Evolutionary conservation across 345 rosid species (phyloP).

Genomic region (Citrus inodora): DNA sequence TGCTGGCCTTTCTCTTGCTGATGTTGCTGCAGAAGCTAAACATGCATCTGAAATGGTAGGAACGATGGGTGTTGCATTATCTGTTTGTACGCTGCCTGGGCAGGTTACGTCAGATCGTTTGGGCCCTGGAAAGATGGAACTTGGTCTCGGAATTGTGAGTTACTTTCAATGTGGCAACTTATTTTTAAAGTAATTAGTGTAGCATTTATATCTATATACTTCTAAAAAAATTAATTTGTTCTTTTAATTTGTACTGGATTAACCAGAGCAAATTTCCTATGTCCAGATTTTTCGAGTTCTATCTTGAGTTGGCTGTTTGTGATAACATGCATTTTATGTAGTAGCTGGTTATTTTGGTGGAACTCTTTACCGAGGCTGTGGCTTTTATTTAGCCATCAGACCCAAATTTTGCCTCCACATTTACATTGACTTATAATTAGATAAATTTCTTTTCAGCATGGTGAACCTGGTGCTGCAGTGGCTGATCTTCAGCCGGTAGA

Average conservation of each 20-base stretch:
- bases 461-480: constrained; percentile 93
- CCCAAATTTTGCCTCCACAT: background rate
- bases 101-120: constrained; percentile 83
- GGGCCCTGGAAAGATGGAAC: constrained; percentile 91
- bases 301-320: background rate
- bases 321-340: background rate
- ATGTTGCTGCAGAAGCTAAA: constrained; percentile 78
- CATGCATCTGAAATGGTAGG: constrained; percentile 82
- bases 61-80: constrained; percentile 92
- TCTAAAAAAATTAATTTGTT: background rate
- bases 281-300: background rate
- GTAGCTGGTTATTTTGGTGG: background rate
- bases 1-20: constrained; percentile 73
- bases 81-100: constrained; percentile 90
- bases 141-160: constrained; percentile 97
- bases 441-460: constrained; percentile 53
- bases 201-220: too few species aligned
- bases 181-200: background rate
- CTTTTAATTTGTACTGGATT: background rate
- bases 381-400: background rate
- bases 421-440: constrained; percentile 6
- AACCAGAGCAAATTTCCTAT: background rate
- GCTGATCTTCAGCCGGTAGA: constrained; percentile 87
- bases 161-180: constrained; percentile 7
- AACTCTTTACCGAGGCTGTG: background rate